phyloP scores from a whole-genome alignment of 2,329 filamentous ascomycete species.

The Colletotrichum musicola region DNA sequence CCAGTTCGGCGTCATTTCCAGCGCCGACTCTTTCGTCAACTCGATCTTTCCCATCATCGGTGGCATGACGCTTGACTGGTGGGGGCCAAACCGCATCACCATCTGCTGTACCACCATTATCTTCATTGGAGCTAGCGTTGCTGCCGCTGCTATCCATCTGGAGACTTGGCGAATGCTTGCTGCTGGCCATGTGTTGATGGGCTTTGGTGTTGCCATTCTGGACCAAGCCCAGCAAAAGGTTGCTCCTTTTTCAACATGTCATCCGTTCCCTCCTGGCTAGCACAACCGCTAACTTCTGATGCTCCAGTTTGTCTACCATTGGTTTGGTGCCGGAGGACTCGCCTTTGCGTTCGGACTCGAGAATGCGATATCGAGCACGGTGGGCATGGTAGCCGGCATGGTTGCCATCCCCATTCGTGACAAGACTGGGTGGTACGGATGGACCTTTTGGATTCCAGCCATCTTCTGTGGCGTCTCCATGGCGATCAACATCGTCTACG shows the following conservation, averaged over 20 bases:
- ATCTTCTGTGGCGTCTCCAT: constrained; percentile 41
- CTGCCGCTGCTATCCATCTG: constrained; percentile 40
- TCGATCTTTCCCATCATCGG: constrained; percentile 43
- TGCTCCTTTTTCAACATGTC: not conserved
- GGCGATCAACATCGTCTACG: constrained; percentile 40
- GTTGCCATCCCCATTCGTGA: constrained; percentile 43
- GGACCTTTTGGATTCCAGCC: constrained; percentile 44
- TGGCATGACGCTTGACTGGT: constrained; percentile 43
- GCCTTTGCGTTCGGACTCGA: constrained; percentile 44
- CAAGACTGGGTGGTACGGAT: constrained; percentile 43
- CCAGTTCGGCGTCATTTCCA: constrained; percentile 44
- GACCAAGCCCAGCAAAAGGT: constrained; percentile 43
- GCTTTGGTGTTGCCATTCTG: constrained; percentile 42
- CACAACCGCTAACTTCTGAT: not conserved
- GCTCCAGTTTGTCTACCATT: constrained; percentile 43
- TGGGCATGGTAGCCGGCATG: constrained; percentile 43
- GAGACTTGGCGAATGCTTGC: constrained; percentile 40
- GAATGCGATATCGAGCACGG: constrained; percentile 41
- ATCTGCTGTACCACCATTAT: constrained; percentile 41
- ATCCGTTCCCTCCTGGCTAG: not conserved
- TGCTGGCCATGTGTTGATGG: constrained; percentile 42
- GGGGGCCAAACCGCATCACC: constrained; percentile 42
- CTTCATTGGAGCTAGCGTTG: constrained; percentile 41
- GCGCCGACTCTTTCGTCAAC: constrained; percentile 44
- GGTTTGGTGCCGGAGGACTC: constrained; percentile 42